A percentile compares a stretch with the other conserved stretches of the same genome.
These are phyloP conservation scores for Exutisphaerella laricina DNA, from an alignment of 2,329 filamentous ascomycete genomes.

Conservation along the genomic window DNA sequence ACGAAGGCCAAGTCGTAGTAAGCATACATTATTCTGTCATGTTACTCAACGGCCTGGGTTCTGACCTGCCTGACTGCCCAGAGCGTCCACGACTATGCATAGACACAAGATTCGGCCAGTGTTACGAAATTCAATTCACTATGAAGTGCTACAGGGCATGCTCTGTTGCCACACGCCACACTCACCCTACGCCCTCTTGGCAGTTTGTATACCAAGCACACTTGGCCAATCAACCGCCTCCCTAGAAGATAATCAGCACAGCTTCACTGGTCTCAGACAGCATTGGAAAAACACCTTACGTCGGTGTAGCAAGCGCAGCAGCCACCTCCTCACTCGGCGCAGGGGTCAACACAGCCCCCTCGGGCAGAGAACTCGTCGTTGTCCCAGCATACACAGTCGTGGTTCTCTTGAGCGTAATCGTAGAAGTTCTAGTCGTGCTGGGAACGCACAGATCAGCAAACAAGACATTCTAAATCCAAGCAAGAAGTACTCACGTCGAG, in stretches of 20 bases:
- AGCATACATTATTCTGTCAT: too few relatives aligned
- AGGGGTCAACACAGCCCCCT: not conserved
- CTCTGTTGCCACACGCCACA: too few relatives aligned
- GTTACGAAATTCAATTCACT: too few relatives aligned
- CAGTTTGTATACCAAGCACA: slow-evolving; percentile 9
- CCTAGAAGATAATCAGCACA: slow-evolving; percentile 5
- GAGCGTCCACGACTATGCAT: too few relatives aligned
- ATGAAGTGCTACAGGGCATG: too few relatives aligned
- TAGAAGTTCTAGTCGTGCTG: slow-evolving; percentile 17
- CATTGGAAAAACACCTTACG: slow-evolving; percentile 8
- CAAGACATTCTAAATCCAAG: not conserved
- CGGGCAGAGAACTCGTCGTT: slow-evolving; percentile 17
- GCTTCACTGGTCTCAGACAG: not conserved
- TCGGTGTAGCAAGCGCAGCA: slow-evolving; percentile 8
- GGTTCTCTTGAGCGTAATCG: slow-evolving; percentile 18
- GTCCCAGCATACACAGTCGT: slow-evolving; percentile 22
- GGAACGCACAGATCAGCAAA: not conserved
- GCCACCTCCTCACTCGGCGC: slow-evolving; percentile 4
- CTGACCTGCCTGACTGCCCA: too few relatives aligned
- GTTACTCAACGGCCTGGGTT: too few relatives aligned
- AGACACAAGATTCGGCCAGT: too few relatives aligned
- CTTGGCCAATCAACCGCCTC: slow-evolving; percentile 12
- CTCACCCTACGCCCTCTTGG: slow-evolving; percentile 1
- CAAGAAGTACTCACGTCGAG: slow-evolving; percentile 21
- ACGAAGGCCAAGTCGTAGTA: too few relatives aligned